Percentiles rank a stretch among this genome's conserved stretches.
Evolutionary conservation across 148 eudicot genomes (phyloP).

Genomic region (Amaranthus cruentus): DNA sequence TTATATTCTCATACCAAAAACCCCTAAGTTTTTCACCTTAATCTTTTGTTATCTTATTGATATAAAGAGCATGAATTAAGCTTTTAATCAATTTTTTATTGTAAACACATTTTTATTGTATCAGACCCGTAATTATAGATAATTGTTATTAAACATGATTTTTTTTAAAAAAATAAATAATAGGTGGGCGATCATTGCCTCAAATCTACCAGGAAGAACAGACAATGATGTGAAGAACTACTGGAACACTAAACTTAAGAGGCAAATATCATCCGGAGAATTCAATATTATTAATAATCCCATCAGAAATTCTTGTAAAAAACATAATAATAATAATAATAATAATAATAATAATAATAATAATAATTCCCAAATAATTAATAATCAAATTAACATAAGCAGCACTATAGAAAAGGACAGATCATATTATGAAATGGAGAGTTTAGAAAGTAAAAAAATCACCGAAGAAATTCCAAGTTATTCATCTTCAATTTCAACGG

Average conservation of each 20-base stretch:
- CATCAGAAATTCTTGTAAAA: too few relatives aligned
- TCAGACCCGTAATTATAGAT: too few relatives aligned
- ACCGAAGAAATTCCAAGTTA: constrained; percentile 2
- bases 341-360: background rate
- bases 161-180: background rate
- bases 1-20: too few relatives aligned
- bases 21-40: too few relatives aligned
- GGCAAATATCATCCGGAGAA: constrained; percentile 21
- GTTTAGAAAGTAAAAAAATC: background rate
- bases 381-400: background rate
- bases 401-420: background rate
- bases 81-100: too few relatives aligned
- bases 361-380: background rate
- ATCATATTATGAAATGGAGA: background rate
- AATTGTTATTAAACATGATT: background rate
- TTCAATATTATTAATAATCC: background rate
- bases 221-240: constrained; percentile 53
- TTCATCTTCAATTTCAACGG: constrained; percentile 2
- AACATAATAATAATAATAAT: too few relatives aligned
- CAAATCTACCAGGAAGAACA: constrained; percentile 41
- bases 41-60: too few relatives aligned
- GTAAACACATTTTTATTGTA: too few relatives aligned
- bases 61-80: too few relatives aligned
- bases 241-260: constrained; percentile 52
- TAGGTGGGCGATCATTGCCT: constrained; percentile 54